Evolutionary conservation across 139 green algal genomes (phyloP), one percentile per base, ranked within the genome.

Genomic region (Chlamydomonas sp.): DNA sequence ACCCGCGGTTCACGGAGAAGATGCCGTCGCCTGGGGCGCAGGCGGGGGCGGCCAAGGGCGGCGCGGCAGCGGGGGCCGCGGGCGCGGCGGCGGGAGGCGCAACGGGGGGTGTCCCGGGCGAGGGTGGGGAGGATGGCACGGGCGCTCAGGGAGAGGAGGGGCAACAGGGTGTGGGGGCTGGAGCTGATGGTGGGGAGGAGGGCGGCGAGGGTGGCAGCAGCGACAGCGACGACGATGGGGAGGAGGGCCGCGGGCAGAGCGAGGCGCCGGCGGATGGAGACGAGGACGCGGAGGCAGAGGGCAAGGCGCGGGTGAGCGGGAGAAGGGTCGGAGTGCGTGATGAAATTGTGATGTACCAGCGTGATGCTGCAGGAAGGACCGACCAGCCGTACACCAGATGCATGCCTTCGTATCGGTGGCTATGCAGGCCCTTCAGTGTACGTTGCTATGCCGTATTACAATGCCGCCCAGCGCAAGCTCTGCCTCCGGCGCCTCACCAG

Each of bases 1-100:
- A 86, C 17, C 80, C 80, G 68, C 68, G 80, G 5, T 86, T 86
- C 80, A 78, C 69, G 20, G 80, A 86, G 80, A 86, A 78, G 2
- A 86, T 86, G 80, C 80, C 80, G 18, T 68, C 80, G 58, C 80
- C 80, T 5, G 80, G 80, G 18, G 80, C 59, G 15, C 18, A 31
- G 5, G 66, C 80, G 31, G 31, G 31, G 6, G 14, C 71, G 17
- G 71, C 7, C n/a, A 77, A 77, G 71, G 20, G 72, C 72, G 61
- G 72, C 82, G 63, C 8, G 57, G 58, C 61, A 7, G 82, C n/a
- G 4, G 82, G 61, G 3, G 82, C 31, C 60, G 82, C 14, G 15
- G 59, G 63, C 5, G 71, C 17, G 17, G 82, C 31, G 4, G 72
- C 82, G n/a, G 49, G 12, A n/a, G 82, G 31, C 14, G 82, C 5